phyloP scores from a whole-genome alignment of 495 filamentous ascomycete species.

The Umbilicaria muhlenbergii region DNA sequence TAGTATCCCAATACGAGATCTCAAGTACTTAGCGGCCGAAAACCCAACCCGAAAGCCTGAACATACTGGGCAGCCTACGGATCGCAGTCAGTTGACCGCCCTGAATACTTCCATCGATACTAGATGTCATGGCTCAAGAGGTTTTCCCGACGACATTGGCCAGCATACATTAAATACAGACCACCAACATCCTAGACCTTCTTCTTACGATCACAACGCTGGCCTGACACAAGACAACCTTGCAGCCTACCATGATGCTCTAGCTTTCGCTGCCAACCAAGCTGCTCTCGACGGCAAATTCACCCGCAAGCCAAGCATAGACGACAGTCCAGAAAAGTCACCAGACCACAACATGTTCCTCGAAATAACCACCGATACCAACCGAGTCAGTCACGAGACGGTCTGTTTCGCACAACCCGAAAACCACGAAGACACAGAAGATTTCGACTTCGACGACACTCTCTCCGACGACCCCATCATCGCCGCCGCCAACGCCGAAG shows the following conservation, averaged over 20 bases:
- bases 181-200: conserved; percentile 5
- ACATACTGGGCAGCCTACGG: too few relatives aligned
- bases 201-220: conserved; percentile 12
- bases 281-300: conserved; percentile 59
- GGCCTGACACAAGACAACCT: conserved; percentile 40
- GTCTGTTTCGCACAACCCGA: conserved; percentile 15
- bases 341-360: conserved; percentile 4
- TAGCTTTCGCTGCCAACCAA: conserved; percentile 61
- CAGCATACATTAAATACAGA: background rate
- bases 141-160: too few relatives aligned
- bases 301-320: conserved; percentile 33
- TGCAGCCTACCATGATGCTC: conserved; percentile 62
- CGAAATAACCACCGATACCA: conserved; percentile 26
- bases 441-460: conserved; percentile 36
- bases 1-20: conserved; percentile 12
- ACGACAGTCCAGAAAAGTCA: conserved; percentile 9
- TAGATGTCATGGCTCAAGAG: too few relatives aligned
- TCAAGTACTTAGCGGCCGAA: background rate
- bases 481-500: conserved; percentile 87
- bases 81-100: too few relatives aligned
- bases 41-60: too few relatives aligned
- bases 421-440: conserved; percentile 18
- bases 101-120: too few relatives aligned
- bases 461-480: conserved; percentile 79
- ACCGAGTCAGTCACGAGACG: conserved; percentile 26